These are phyloP conservation scores for Naganishia onofrii DNA, from an alignment of 768 basidiomycete genomes.

Conservation along the genomic window DNA sequence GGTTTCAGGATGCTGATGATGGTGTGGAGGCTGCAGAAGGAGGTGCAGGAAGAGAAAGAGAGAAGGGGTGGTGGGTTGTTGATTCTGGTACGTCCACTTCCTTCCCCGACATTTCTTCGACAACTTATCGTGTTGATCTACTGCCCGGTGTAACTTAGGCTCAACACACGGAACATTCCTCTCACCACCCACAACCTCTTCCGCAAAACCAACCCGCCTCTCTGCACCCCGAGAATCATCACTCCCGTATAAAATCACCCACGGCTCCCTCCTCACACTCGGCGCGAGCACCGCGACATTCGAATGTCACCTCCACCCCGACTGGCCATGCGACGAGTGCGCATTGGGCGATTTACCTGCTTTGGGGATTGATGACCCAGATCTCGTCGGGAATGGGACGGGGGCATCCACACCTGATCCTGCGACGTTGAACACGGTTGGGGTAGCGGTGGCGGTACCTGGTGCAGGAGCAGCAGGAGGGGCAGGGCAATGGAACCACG, in stretches of 20 bases:
- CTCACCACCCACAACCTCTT: conserved; percentile 7
- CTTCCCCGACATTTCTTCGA: neutral
- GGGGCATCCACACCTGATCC: too few relatives aligned
- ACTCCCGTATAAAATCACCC: conserved; percentile 34
- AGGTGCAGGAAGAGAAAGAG: conserved; percentile 37
- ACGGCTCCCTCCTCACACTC: conserved; percentile 38
- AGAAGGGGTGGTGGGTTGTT: conserved; percentile 46
- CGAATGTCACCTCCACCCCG: conserved; percentile 42
- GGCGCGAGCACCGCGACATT: conserved; percentile 39
- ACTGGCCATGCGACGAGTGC: conserved; percentile 48
- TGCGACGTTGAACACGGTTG: too few relatives aligned
- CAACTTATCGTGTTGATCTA: neutral
- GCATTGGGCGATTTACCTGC: conserved; percentile 6
- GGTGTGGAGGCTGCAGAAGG: conserved; percentile 38
- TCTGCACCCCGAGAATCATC: conserved; percentile 42
- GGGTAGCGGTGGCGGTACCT: too few relatives aligned
- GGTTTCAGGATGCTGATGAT: neutral
- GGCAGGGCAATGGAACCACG: conserved; percentile 11
- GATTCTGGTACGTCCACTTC: conserved; percentile 44
- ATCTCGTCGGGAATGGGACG: too few relatives aligned
- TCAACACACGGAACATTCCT: conserved; percentile 49
- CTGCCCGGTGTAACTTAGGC: conserved; percentile 30
- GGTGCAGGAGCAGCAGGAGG: neutral
- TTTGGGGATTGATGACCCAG: neutral
- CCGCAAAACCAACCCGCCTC: conserved; percentile 33